Evolutionary conservation across 2,329 filamentous ascomycete genomes (phyloP).

Genomic region (Calonectria pauciramosa): DNA sequence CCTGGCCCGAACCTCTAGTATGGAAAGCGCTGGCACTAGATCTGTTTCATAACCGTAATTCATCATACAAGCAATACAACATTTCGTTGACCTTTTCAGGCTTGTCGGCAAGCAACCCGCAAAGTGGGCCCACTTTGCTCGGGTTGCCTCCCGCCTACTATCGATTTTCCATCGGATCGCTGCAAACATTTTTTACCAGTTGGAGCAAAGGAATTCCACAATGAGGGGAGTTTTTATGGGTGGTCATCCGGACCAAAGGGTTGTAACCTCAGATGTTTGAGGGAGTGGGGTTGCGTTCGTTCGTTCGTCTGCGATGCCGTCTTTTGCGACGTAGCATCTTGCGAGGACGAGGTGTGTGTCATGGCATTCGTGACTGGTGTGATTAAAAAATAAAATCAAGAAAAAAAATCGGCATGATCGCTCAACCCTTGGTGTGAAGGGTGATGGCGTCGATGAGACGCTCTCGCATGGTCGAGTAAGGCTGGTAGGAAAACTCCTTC

Average conservation of each 20-base stretch:
- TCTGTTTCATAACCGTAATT: constrained; percentile 4
- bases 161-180: neutral
- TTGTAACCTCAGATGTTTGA: neutral
- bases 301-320: neutral
- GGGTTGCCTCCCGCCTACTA: neutral
- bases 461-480: constrained; percentile 33
- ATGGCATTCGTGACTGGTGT: neutral
- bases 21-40: neutral
- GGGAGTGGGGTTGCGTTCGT: neutral
- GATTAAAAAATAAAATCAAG: neutral
- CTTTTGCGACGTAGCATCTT: neutral
- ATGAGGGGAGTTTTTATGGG: neutral
- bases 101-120: neutral
- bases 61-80: neutral
- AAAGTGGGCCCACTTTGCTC: neutral
- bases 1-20: neutral
- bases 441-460: constrained; percentile 26
- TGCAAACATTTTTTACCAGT: neutral
- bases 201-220: neutral
- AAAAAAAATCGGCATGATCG: neutral
- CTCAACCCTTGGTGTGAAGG: neutral
- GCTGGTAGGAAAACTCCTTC: constrained; percentile 31
- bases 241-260: neutral
- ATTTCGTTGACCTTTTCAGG: neutral
- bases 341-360: neutral